These are phyloP conservation scores for Davidsoniella eucalypti DNA, from an alignment of 2,329 filamentous ascomycete species.

Conservation along the genomic window DNA sequence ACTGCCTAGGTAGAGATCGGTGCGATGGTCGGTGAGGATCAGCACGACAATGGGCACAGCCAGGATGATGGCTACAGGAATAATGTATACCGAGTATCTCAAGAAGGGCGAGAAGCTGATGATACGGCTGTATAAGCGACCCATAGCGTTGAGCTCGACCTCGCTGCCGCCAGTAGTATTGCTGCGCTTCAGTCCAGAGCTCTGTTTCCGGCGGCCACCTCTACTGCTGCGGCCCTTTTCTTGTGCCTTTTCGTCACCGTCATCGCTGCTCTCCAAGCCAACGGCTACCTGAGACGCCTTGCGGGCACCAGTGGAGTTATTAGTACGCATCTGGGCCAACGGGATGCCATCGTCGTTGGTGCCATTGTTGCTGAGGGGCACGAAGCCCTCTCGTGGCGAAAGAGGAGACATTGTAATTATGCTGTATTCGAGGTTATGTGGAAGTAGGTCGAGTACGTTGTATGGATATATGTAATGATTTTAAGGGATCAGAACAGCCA, in stretches of 20 bases:
- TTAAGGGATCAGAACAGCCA: slow-evolving; percentile 1
- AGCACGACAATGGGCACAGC: slow-evolving; percentile 45
- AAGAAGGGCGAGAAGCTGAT: slow-evolving; percentile 46
- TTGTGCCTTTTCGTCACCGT: slow-evolving; percentile 28
- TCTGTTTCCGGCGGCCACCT: slow-evolving; percentile 33
- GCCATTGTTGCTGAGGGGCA: slow-evolving; percentile 23
- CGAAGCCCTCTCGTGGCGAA: slow-evolving; percentile 28
- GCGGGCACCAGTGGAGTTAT: slow-evolving; percentile 35
- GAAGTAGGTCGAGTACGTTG: too few species aligned
- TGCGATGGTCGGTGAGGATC: slow-evolving; percentile 24
- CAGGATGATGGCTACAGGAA: slow-evolving; percentile 44
- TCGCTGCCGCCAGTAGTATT: slow-evolving; percentile 31
- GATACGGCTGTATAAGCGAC: slow-evolving; percentile 47
- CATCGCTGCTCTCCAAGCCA: slow-evolving; percentile 14
- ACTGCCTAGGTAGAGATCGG: slow-evolving; percentile 23
- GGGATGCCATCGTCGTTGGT: slow-evolving; percentile 32
- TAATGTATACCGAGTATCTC: slow-evolving; percentile 50
- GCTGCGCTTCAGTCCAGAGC: slow-evolving; percentile 24
- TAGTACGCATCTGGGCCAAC: slow-evolving; percentile 38
- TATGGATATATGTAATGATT: not conserved
- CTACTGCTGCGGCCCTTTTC: slow-evolving; percentile 11
- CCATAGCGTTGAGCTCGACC: slow-evolving; percentile 45
- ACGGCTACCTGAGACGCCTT: slow-evolving; percentile 27
- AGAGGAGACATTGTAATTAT: slow-evolving; percentile 15
- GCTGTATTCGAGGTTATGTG: not conserved